phyloP scores from a whole-genome alignment of 768 basidiomycete genomes.

The Cystobasidium onofrii region DNA sequence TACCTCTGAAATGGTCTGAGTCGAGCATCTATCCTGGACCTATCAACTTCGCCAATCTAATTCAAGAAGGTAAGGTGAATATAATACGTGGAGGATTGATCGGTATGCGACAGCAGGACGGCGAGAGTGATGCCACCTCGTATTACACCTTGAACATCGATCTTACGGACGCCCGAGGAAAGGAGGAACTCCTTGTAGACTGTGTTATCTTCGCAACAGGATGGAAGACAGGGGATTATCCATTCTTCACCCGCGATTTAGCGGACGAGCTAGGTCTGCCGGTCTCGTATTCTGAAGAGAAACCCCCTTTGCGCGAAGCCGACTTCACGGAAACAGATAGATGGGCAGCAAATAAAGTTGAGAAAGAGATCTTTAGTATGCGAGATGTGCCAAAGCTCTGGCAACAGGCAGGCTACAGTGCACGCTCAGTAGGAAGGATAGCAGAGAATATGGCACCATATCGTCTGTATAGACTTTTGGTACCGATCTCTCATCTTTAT shows the following conservation, averaged over 20 bases:
- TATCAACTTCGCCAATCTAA: background rate
- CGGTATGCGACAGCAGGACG: background rate
- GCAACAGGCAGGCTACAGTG: slow-evolving; percentile 4
- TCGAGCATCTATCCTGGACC: slow-evolving; percentile 22
- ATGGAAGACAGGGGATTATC: slow-evolving; percentile 33
- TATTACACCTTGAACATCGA: background rate
- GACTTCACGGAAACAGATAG: slow-evolving; percentile 6
- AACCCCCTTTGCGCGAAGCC: slow-evolving; percentile 10
- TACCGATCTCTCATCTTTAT: slow-evolving; percentile 11
- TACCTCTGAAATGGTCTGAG: slow-evolving; percentile 26
- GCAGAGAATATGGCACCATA: background rate
- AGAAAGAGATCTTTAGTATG: background rate
- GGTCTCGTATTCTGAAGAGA: background rate
- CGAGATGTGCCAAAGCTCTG: slow-evolving; percentile 2
- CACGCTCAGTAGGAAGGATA: background rate
- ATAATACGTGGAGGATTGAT: slow-evolving; percentile 24
- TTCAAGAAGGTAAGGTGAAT: slow-evolving; percentile 26
- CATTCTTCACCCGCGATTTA: slow-evolving; percentile 26
- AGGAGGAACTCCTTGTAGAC: slow-evolving; percentile 1
- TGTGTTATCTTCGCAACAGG: slow-evolving; percentile 35
- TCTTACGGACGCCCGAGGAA: background rate
- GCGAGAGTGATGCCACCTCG: background rate
- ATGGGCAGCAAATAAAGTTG: background rate
- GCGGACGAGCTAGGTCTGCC: slow-evolving; percentile 22
- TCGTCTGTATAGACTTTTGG: slow-evolving; percentile 14